Conservation (phyloP, 139 green algal species). For the Picochlorum sp. region DNA sequence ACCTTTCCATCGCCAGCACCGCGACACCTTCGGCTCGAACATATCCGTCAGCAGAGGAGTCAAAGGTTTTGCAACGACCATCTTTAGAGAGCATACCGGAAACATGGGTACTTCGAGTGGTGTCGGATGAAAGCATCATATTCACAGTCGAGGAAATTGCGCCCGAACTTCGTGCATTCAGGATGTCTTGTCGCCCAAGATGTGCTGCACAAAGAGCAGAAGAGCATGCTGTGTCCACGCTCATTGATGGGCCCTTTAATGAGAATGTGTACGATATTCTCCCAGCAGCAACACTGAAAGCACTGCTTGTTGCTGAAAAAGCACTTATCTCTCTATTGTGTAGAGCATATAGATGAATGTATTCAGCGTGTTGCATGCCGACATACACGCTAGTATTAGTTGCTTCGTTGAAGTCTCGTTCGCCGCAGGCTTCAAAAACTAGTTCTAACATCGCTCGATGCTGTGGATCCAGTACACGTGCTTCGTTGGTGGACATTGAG, state of each 20-base stretch:
- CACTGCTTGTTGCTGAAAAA: constrained; percentile 24
- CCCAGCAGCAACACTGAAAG: constrained; percentile 65
- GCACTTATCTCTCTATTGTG: constrained; percentile 8
- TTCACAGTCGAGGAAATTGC: constrained; percentile 26
- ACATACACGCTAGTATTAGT: constrained; percentile 13
- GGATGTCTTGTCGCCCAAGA: constrained; percentile 9
- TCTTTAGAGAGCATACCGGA: constrained; percentile 46
- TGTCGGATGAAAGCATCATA: constrained; percentile 27
- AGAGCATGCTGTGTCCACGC: constrained; percentile 77
- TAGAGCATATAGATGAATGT: constrained; percentile 12
- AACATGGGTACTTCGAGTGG: constrained; percentile 24
- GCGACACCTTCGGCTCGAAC: constrained; percentile 39
- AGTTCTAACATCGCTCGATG: constrained; percentile 57
- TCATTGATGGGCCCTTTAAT: constrained; percentile 50
- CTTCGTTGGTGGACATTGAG: constrained; percentile 26
- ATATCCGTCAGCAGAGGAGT: constrained; percentile 40
- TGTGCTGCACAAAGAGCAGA: constrained; percentile 48
- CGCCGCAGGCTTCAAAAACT: neutral
- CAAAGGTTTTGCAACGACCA: constrained; percentile 41
- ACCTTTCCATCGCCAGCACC: constrained; percentile 14
- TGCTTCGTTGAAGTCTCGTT: no score
- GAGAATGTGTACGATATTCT: constrained; percentile 73
- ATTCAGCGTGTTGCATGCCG: constrained; percentile 8
- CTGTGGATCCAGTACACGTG: constrained; percentile 51
- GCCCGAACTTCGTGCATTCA: neutral